Evolutionary conservation across 176 grass and related monocot species (phyloP).

Genomic region (Phragmites australis): DNA sequence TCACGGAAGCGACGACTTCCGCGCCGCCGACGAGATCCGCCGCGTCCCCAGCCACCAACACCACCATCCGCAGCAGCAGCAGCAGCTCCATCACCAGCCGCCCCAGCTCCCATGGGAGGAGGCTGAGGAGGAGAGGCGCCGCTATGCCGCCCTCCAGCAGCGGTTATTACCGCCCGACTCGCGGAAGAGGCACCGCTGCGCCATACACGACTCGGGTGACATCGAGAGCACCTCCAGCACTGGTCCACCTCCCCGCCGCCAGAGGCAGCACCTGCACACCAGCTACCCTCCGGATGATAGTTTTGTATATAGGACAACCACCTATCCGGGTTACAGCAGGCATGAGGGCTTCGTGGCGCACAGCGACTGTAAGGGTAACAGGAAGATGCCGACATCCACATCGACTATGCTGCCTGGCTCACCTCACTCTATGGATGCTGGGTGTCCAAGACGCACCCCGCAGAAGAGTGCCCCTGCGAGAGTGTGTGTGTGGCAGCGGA

Average conservation of each 20-base stretch:
- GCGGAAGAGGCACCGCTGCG: slow-evolving; percentile 39
- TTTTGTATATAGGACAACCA: slow-evolving; percentile 44
- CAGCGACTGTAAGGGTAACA: slow-evolving; percentile 56
- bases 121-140: slow-evolving; percentile 16
- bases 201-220: slow-evolving; percentile 26
- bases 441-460: slow-evolving; percentile 27
- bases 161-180: slow-evolving; percentile 4
- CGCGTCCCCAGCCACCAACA: background rate
- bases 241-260: slow-evolving; percentile 27
- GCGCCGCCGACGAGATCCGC: slow-evolving; percentile 31
- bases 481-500: slow-evolving; percentile 84
- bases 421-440: background rate
- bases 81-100: background rate
- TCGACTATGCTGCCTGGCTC: slow-evolving; percentile 30
- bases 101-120: slow-evolving; percentile 38
- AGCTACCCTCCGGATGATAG: slow-evolving; percentile 35
- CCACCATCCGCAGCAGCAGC: slow-evolving; percentile 12
- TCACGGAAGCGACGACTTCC: slow-evolving; percentile 5
- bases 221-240: slow-evolving; percentile 58
- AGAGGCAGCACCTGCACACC: slow-evolving; percentile 26
- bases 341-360: slow-evolving; percentile 25
- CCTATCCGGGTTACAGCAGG: slow-evolving; percentile 14
- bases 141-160: slow-evolving; percentile 14
- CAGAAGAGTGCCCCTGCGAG: slow-evolving; percentile 58
- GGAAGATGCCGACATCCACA: slow-evolving; percentile 44